Evolutionary conservation across 495 filamentous ascomycete species (phyloP).

Genomic region (Lasiosphaeriaceae sp.): DNA sequence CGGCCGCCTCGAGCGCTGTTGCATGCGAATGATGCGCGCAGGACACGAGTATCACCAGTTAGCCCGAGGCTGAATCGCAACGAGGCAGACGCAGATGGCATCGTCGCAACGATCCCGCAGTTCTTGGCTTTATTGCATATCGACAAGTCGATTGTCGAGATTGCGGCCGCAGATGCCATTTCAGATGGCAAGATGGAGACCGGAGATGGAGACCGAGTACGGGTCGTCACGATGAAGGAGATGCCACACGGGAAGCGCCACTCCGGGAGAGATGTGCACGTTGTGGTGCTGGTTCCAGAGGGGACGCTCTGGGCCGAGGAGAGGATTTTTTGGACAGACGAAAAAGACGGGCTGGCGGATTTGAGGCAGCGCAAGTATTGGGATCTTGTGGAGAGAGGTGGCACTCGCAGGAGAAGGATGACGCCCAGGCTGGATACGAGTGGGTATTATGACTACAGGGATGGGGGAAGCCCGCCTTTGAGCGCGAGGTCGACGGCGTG

Average conservation of each 20-base stretch:
- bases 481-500: no score
- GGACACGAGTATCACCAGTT: no score
- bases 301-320: constrained; percentile 11
- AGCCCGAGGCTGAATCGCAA: neutral
- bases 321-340: constrained; percentile 17
- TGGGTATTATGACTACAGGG: no score
- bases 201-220: neutral
- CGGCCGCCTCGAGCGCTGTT: no score
- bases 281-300: constrained; percentile 10
- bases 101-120: constrained; percentile 17
- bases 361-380: constrained; percentile 7
- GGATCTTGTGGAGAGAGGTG: constrained; percentile 4
- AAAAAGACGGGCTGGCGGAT: neutral
- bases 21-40: no score
- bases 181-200: neutral
- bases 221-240: constrained; percentile 2
- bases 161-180: neutral
- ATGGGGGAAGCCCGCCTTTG: no score
- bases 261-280: constrained; percentile 7
- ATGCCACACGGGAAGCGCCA: constrained; percentile 6
- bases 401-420: neutral
- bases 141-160: constrained; percentile 7
- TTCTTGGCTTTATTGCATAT: constrained; percentile 14
- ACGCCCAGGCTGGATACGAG: no score
- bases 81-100: constrained; percentile 1